These are phyloP conservation scores for Aspergillus piperis DNA, from an alignment of 2,329 filamentous ascomycete species.

Conservation along the genomic window DNA sequence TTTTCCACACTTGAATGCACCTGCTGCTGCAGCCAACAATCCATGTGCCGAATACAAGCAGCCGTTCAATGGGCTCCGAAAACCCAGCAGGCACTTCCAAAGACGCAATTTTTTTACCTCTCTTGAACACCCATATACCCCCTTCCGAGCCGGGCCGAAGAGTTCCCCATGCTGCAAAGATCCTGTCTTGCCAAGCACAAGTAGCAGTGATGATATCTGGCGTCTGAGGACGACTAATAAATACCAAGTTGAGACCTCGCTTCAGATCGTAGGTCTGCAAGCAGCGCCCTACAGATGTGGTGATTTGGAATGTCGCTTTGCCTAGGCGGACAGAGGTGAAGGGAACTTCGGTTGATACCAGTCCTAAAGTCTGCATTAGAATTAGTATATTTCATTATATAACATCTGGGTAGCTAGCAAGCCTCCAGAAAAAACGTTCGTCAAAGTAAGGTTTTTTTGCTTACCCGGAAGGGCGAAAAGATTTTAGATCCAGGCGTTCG, in stretches of 20 bases:
- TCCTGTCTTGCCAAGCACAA: conserved; percentile 78
- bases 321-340: conserved; percentile 88
- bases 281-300: conserved; percentile 85
- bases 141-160: conserved; percentile 41
- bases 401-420: neutral
- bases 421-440: neutral
- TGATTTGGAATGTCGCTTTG: conserved; percentile 95
- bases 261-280: conserved; percentile 96
- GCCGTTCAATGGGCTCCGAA: conserved; percentile 70
- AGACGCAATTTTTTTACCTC: conserved; percentile 80
- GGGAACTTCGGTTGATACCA: conserved; percentile 92
- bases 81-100: conserved; percentile 66
- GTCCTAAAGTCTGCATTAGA: conserved; percentile 72
- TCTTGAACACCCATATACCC: conserved; percentile 88
- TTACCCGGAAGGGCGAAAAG: conserved; percentile 89
- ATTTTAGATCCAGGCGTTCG: conserved; percentile 67
- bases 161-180: conserved; percentile 88
- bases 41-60: conserved; percentile 88
- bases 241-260: conserved; percentile 85
- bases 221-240: conserved; percentile 88
- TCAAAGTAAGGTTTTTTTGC: conserved; percentile 32
- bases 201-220: conserved; percentile 84
- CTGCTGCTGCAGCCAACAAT: conserved; percentile 76
- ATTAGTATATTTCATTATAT: conserved; percentile 1
- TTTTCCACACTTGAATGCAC: conserved; percentile 87